Evolutionary conservation across 208 protist genomes (phyloP).

Genomic region (Trypanosoma rangeli): DNA sequence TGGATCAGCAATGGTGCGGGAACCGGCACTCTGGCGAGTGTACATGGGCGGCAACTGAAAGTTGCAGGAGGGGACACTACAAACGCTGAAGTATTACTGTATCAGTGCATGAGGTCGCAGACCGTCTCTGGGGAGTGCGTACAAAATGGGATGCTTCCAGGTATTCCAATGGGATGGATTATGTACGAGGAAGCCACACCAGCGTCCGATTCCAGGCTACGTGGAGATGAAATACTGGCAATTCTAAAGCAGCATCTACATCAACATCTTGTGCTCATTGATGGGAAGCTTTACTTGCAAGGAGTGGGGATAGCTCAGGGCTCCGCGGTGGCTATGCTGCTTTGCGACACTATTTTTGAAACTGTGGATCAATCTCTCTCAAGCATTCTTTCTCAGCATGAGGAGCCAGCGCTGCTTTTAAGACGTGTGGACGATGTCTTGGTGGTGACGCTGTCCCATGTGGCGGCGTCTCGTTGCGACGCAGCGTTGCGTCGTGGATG

Average conservation of each 20-base stretch:
- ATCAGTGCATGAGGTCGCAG: conserved; percentile 19
- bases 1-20: neutral
- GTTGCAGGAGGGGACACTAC: neutral
- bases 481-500: conserved; percentile 45
- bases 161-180: conserved; percentile 48
- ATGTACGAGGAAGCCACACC: conserved; percentile 31
- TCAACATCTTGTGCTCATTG: conserved; percentile 44
- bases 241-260: conserved; percentile 46
- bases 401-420: conserved; percentile 52
- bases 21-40: neutral
- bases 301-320: conserved; percentile 63
- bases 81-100: conserved; percentile 7
- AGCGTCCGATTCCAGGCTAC: conserved; percentile 15
- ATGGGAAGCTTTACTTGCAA: conserved; percentile 50
- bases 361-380: conserved; percentile 27
- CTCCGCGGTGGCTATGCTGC: conserved; percentile 72
- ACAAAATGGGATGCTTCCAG: conserved; percentile 21
- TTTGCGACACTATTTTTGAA: conserved; percentile 65
- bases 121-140: conserved; percentile 31
- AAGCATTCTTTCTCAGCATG: conserved; percentile 32
- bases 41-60: neutral
- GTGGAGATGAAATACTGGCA: conserved; percentile 36
- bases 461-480: conserved; percentile 51
- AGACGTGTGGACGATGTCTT: conserved; percentile 82
- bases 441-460: conserved; percentile 48